Percentiles rank a stretch among this genome's conserved stretches.
These are phyloP conservation scores for Erodium texanum DNA, from an alignment of 441 rosid genomes.

Conservation along the genomic window DNA sequence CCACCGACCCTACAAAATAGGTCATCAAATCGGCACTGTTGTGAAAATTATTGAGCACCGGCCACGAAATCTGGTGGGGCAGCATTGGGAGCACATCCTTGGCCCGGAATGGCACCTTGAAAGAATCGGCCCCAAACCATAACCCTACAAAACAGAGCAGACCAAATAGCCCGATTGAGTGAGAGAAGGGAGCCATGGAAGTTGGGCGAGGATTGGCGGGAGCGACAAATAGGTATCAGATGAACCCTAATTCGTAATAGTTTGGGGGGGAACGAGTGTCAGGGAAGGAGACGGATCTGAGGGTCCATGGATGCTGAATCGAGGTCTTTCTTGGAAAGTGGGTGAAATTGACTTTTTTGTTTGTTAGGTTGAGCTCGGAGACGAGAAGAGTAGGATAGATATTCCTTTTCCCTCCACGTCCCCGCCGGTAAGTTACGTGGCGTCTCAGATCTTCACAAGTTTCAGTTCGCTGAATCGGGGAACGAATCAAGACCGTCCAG, in stretches of 20 bases:
- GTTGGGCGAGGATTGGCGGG: background rate
- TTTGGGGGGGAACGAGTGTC: background rate
- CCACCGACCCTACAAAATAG: slow-evolving; percentile 61
- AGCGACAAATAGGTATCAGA: slow-evolving; percentile 8
- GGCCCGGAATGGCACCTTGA: slow-evolving; percentile 59
- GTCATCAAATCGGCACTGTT: slow-evolving; percentile 78
- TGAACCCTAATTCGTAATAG: slow-evolving; percentile 21
- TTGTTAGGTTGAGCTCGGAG: slow-evolving; percentile 2
- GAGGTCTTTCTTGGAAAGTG: background rate
- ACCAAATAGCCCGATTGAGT: slow-evolving; percentile 7
- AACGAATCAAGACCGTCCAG: background rate
- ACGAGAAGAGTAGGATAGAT: background rate
- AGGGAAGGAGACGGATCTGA: background rate
- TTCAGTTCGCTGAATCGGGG: background rate
- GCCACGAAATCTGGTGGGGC: slow-evolving; percentile 86
- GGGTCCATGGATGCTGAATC: background rate
- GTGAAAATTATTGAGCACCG: slow-evolving; percentile 73
- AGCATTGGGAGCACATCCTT: slow-evolving; percentile 74
- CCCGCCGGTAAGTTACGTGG: background rate
- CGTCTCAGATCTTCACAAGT: background rate
- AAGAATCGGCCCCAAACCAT: slow-evolving; percentile 35
- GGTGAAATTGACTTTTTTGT: background rate
- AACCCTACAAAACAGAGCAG: slow-evolving; percentile 37
- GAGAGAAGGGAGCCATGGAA: slow-evolving; percentile 6
- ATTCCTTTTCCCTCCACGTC: background rate